Conservation (phyloP, 345 rosid species). For the Acer negundo region DNA sequence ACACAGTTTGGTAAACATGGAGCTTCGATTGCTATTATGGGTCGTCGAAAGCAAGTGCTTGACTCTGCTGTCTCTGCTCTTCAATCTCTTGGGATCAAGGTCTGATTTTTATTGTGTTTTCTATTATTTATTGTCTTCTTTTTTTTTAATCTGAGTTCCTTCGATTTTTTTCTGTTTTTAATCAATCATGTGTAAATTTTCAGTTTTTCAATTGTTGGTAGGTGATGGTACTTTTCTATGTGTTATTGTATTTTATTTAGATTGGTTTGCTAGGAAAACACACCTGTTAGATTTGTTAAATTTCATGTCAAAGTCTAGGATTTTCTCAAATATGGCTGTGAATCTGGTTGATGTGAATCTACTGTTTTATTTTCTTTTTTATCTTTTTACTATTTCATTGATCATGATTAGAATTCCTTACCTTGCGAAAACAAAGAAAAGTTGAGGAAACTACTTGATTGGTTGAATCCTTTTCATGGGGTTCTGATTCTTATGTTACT, state of each 20-base stretch:
- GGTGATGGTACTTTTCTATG: background rate
- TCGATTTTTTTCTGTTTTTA: background rate
- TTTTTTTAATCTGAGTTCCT: background rate
- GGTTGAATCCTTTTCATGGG: background rate
- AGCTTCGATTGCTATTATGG: conserved; percentile 78
- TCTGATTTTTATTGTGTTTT: conserved; percentile 10
- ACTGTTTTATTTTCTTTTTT: too few relatives aligned
- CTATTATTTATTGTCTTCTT: background rate
- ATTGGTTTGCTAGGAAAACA: background rate
- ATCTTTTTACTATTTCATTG: background rate
- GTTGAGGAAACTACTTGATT: too few relatives aligned
- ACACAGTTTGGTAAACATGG: conserved; percentile 76
- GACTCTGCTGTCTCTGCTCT: conserved; percentile 67
- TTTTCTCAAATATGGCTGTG: background rate
- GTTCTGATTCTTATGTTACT: background rate
- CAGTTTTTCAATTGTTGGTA: too few relatives aligned
- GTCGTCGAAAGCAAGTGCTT: conserved; percentile 64
- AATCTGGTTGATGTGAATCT: background rate
- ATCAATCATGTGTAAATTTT: background rate
- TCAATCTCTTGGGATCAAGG: conserved; percentile 62
- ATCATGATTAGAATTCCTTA: background rate
- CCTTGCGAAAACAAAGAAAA: background rate
- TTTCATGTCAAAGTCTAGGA: background rate
- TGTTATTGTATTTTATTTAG: background rate
- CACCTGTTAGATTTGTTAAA: background rate